phyloP scores from a whole-genome alignment of 768 basidiomycete genomes.

The Leucosporidium creatinivorum region DNA sequence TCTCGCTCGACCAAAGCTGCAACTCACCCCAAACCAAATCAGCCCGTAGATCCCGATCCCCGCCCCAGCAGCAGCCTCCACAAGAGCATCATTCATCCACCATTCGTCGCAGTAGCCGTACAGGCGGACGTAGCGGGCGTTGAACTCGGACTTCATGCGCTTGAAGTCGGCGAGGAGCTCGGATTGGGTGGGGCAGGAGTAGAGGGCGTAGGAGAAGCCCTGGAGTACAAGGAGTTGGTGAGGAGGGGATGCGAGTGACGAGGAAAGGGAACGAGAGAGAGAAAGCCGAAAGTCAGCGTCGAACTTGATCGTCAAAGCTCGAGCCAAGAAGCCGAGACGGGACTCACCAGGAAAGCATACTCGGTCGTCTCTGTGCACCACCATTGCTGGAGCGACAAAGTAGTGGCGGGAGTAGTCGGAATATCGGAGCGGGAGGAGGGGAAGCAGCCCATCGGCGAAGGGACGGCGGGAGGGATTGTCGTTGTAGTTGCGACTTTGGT shows the following conservation, averaged over 20 bases:
- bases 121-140: slow-evolving; percentile 23
- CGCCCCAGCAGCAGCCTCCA: slow-evolving; percentile 11
- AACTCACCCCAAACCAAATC: slow-evolving; percentile 16
- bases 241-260: not conserved
- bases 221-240: too few species aligned
- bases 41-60: slow-evolving; percentile 7
- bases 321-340: not conserved
- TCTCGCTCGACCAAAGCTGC: too few species aligned
- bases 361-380: not conserved
- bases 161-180: slow-evolving; percentile 52
- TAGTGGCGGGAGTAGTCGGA: too few species aligned
- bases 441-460: too few species aligned
- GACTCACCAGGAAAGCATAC: not conserved
- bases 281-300: not conserved
- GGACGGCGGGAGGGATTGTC: too few species aligned
- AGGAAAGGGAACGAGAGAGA: not conserved
- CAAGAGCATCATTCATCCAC: slow-evolving; percentile 6
- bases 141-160: slow-evolving; percentile 8
- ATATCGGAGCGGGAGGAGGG: too few species aligned
- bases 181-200: slow-evolving; percentile 20
- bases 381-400: not conserved
- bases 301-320: too few species aligned
- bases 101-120: slow-evolving; percentile 16
- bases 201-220: slow-evolving; percentile 1
- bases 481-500: too few species aligned